Base-by-base conservation (phyloP, 768 basidiomycete genomes). In the Royoungia palumana region DNA sequence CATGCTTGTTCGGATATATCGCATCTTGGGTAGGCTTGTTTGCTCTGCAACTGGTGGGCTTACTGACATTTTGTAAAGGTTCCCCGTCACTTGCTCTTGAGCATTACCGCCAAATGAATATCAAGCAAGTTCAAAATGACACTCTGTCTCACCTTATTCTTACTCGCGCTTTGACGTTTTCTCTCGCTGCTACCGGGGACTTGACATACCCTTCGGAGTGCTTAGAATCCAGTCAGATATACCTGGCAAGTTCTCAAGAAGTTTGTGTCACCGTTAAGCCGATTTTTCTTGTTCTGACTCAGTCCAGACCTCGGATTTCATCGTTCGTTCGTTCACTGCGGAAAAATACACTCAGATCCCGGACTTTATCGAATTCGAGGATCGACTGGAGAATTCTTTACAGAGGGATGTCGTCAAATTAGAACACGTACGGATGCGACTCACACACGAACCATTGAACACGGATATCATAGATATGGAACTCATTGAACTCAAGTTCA, bases 301-400 rank as follows among this genome's bases (percentile, higher is more conserved):
- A 30, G 40, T 24, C 17, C 59, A 83, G 90, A 90, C 87, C 2
- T 78, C 85, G 12, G 92, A 93, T 52, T 90, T 84, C 59, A 73
- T 93, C 39, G 80, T 86, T 50, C 80, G 85, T 38, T 89, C 89
- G 9, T 91, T 93, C 64, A 78, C 75, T 11, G 67, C 72, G 11
- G 90, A 94, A 67, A 92, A 88, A 66, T 92, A 92, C 63, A 86
- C 88, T 22, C 89, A 94, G 84, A 87, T 94, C 46, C 83, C 87
- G 17, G 88, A 94, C 60, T 93, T 95, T 60, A 81, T 89, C 47
- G 67, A 70, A 6, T 93, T 94, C 50, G 87, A 94, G 62, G 83
- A 87, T 42, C 77, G 80, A 34, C 70, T 95, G 9, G 88, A 92
- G 51, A 87, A 85, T 63, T 94, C 92, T 5, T 74, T 94, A 9